These are phyloP conservation scores for Podila clonocystis DNA, from an alignment of 192 early-diverging fungal genomes.

Conservation along the genomic window DNA sequence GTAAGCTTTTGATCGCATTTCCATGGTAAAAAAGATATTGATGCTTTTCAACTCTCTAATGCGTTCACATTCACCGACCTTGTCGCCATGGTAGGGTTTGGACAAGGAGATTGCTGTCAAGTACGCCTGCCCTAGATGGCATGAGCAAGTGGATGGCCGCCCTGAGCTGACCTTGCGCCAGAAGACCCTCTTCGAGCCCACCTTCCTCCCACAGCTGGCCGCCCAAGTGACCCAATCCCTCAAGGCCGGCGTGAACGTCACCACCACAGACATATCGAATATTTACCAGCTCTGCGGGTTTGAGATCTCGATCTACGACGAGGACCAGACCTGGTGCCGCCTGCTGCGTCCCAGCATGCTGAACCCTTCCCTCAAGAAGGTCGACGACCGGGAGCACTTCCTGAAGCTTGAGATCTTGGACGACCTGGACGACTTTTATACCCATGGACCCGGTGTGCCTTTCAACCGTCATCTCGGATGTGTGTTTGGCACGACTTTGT, in stretches of 20 bases:
- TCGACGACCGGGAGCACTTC: slow-evolving; percentile 2
- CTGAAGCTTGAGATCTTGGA: slow-evolving; percentile 21
- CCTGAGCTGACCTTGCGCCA: slow-evolving; percentile 8
- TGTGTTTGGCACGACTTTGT: slow-evolving; percentile 16
- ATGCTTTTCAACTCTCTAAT: no score
- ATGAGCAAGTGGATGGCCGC: slow-evolving; percentile 13
- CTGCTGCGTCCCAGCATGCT: neutral
- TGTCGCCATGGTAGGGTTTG: slow-evolving; percentile 9
- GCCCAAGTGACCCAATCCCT: slow-evolving; percentile 6
- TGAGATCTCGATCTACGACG: slow-evolving; percentile 24
- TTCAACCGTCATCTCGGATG: slow-evolving; percentile 48
- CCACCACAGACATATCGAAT: slow-evolving; percentile 12
- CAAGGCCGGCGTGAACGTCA: slow-evolving; percentile 10
- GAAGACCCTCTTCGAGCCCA: neutral
- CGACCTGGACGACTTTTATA: slow-evolving; percentile 37
- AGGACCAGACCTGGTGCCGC: slow-evolving; percentile 44
- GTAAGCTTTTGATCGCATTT: no score
- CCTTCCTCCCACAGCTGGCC: slow-evolving; percentile 15
- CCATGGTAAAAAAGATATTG: no score
- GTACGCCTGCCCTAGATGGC: slow-evolving; percentile 44
- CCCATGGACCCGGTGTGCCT: slow-evolving; percentile 29
- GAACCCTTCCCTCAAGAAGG: neutral
- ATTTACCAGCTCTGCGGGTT: slow-evolving; percentile 37
- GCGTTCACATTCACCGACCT: neutral
- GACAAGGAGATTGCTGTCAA: slow-evolving; percentile 44